Evolutionary conservation across 2,329 filamentous ascomycete genomes (phyloP).

Genomic region (Penicillium sp.): DNA sequence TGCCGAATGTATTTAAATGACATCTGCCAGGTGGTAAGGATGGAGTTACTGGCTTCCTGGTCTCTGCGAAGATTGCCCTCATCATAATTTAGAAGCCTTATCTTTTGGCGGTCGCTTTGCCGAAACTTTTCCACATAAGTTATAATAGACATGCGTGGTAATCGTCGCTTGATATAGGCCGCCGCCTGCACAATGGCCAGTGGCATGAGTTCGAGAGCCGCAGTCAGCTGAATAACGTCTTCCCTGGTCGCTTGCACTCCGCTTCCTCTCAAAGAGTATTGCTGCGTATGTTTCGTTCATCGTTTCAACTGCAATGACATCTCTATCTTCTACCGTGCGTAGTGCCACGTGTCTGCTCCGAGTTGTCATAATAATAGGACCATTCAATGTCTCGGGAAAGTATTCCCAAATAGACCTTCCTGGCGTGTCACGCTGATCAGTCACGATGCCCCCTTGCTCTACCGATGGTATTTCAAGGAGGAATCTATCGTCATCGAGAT

Average conservation of each 20-base stretch:
- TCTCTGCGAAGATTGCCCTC: conserved; percentile 22
- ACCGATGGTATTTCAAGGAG: background rate
- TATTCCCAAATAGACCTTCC: conserved; percentile 10
- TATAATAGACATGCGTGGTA: conserved; percentile 13
- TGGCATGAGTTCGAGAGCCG: conserved; percentile 28
- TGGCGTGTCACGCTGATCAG: background rate
- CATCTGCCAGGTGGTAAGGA: conserved; percentile 34
- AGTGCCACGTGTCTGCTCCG: conserved; percentile 10
- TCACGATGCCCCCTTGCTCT: background rate
- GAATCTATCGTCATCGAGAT: conserved; percentile 23
- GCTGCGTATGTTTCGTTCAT: conserved; percentile 28
- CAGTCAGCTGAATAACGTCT: background rate
- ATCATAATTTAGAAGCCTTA: conserved; percentile 30
- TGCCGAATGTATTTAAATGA: conserved; percentile 32
- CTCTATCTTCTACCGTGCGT: conserved; percentile 2
- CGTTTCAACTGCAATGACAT: conserved; percentile 19
- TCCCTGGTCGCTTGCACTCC: background rate
- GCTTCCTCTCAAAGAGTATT: conserved; percentile 31
- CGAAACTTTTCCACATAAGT: conserved; percentile 25
- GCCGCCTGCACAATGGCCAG: conserved; percentile 34
- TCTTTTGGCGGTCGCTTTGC: conserved; percentile 30
- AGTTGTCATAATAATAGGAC: conserved; percentile 19
- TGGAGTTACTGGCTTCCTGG: conserved; percentile 21
- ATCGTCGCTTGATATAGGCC: conserved; percentile 26
- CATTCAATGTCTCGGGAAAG: conserved; percentile 9